Evolutionary conservation across 129 eudicot genomes (phyloP).

Genomic region (Helianthus tuberosus): DNA sequence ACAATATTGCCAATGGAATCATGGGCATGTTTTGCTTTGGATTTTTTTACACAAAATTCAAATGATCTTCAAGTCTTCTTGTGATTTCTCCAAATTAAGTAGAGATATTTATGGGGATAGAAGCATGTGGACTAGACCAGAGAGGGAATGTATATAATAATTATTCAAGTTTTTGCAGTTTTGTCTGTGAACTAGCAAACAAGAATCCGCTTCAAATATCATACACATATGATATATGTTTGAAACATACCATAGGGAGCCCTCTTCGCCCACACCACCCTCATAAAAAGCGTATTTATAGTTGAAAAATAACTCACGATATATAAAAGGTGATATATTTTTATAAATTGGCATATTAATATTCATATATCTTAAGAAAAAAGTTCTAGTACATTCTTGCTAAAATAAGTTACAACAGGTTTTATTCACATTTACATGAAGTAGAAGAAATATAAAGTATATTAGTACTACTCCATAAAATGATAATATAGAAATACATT

Average conservation of each 20-base stretch:
- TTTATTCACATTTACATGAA: not conserved
- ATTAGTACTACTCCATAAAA: no score
- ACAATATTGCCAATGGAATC: conserved; percentile 18
- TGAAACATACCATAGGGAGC: conserved; percentile 21
- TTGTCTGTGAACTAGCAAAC: conserved; percentile 29
- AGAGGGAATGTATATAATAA: conserved; percentile 9
- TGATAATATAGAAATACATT: no score
- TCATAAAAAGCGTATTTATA: not conserved
- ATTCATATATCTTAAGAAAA: not conserved
- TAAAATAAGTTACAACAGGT: not conserved
- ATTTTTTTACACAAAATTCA: not conserved
- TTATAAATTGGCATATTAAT: no score
- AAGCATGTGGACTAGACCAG: conserved; percentile 29
- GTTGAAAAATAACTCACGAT: not conserved
- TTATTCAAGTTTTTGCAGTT: conserved; percentile 17
- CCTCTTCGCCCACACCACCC: conserved; percentile 27
- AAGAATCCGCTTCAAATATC: conserved; percentile 32
- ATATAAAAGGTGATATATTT: not conserved
- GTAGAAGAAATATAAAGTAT: not conserved
- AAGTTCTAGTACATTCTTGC: not conserved
- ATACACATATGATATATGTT: conserved; percentile 23
- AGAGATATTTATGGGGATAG: conserved; percentile 22
- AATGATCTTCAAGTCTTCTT: conserved; percentile 12
- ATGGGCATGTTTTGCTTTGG: conserved; percentile 14
- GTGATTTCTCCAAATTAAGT: conserved; percentile 16